These are phyloP conservation scores for Melampsora abietis-canadensis DNA, from an alignment of 1,284 basidiomycete genomes.

Conservation along the genomic window DNA sequence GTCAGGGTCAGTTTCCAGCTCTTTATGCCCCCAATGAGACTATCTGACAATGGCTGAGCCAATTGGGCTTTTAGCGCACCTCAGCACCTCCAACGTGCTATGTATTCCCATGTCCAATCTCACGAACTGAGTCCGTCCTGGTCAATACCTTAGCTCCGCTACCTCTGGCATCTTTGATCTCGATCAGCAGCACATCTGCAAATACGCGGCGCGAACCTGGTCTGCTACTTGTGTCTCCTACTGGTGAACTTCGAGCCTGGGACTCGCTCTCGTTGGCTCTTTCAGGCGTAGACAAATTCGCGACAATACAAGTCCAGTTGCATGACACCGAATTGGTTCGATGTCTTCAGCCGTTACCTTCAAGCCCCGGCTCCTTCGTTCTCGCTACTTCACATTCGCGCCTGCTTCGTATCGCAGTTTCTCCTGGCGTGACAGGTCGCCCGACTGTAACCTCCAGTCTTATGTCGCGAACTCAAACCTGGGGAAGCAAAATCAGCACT, in stretches of 20 bases:
- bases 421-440: constrained; percentile 23
- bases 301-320: constrained; percentile 38
- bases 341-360: constrained; percentile 33
- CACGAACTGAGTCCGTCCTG: constrained; percentile 21
- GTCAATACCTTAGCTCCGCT: constrained; percentile 11
- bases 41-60: background rate
- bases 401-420: constrained; percentile 30
- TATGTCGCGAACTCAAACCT: constrained; percentile 38
- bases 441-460: constrained; percentile 29
- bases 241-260: constrained; percentile 38
- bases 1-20: constrained; percentile 42
- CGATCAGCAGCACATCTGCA: constrained; percentile 14
- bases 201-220: constrained; percentile 38
- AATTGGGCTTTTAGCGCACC: constrained; percentile 23
- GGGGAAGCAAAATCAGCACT: constrained; percentile 36
- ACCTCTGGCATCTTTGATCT: constrained; percentile 15
- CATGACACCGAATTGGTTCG: constrained; percentile 34
- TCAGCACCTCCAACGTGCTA: constrained; percentile 38
- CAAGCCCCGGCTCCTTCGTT: constrained; percentile 40
- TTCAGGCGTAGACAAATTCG: constrained; percentile 35
- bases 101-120: constrained; percentile 35
- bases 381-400: constrained; percentile 40
- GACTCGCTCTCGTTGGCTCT: constrained; percentile 41
- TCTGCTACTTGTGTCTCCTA: constrained; percentile 36
- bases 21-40: background rate